These are phyloP conservation scores for Ascoidea rubescens DNA, from an alignment of 805 yeast genomes.

Conservation along the genomic window DNA sequence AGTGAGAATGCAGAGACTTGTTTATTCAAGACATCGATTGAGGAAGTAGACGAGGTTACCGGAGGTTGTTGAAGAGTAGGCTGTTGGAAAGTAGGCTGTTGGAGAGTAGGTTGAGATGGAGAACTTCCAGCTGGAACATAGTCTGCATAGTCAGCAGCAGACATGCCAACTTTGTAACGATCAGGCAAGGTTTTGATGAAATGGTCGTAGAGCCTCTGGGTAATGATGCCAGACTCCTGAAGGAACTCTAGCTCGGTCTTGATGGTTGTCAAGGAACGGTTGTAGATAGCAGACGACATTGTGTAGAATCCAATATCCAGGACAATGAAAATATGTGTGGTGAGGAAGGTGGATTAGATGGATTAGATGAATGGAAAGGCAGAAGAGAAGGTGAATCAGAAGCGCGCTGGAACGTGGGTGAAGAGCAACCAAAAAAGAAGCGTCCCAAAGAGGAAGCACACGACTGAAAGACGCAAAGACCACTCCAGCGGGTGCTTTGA, in stretches of 20 bases:
- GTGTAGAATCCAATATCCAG: conserved; percentile 15
- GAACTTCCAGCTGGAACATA: conserved; percentile 15
- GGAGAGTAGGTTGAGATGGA: conserved; percentile 5
- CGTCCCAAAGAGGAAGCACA: no score
- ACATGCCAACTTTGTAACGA: conserved; percentile 35
- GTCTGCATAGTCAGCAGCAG: conserved; percentile 27
- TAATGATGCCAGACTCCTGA: conserved; percentile 58
- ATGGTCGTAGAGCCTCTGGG: conserved; percentile 37
- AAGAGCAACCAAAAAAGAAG: no score
- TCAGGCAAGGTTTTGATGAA: conserved; percentile 41
- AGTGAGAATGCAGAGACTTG: conserved; percentile 4
- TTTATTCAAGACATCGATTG: not conserved
- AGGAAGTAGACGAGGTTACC: conserved; percentile 11
- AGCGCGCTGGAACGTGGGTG: no score
- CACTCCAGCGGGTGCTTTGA: no score
- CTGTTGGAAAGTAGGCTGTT: not conserved
- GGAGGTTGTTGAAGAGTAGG: conserved; percentile 1
- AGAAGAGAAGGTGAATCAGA: no score
- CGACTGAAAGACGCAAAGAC: no score
- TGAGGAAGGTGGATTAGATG: no score
- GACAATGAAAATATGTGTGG: no score
- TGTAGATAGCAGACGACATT: conserved; percentile 44
- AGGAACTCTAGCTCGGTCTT: conserved; percentile 73
- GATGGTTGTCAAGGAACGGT: conserved; percentile 67
- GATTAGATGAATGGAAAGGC: no score